A percentile compares a stretch with the other conserved stretches of the same genome.
Conservation (phyloP, 176 grass and related monocot genomes). For the Oryza rufipogon region DNA sequence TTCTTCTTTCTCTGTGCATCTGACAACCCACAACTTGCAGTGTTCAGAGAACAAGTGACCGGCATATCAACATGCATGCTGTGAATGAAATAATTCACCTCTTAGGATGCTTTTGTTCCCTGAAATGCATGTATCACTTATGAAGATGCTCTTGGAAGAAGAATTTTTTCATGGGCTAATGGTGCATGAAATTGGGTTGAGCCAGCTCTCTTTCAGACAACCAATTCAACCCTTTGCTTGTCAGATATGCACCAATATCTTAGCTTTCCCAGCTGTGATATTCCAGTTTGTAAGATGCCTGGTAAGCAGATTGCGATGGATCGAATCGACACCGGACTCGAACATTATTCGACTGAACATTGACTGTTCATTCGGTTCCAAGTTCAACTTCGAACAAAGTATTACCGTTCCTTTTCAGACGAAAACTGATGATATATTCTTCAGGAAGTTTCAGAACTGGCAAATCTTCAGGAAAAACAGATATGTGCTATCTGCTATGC, state of each 20-base stretch:
- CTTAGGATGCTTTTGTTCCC: slow-evolving; percentile 46
- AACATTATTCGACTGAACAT: slow-evolving; percentile 1
- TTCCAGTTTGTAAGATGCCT: neutral
- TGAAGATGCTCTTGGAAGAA: slow-evolving; percentile 14
- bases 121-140: slow-evolving; percentile 33
- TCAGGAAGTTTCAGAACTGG: neutral
- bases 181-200: slow-evolving; percentile 33
- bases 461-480: neutral
- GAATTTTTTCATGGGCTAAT: neutral
- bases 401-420: neutral
- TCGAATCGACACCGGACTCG: neutral
- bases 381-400: neutral
- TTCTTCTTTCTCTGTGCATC: slow-evolving; percentile 22
- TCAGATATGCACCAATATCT: slow-evolving; percentile 34
- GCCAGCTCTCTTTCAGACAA: slow-evolving; percentile 45
- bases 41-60: slow-evolving; percentile 40
- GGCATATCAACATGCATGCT: slow-evolving; percentile 52
- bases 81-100: slow-evolving; percentile 37
- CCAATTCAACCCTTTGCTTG: slow-evolving; percentile 39
- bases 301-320: neutral
- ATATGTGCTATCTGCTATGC: neutral
- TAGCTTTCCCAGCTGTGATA: neutral
- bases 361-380: neutral
- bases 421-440: neutral
- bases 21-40: slow-evolving; percentile 19